Conservation (phyloP, 441 rosid genomes). For the Erodium texanum region DNA sequence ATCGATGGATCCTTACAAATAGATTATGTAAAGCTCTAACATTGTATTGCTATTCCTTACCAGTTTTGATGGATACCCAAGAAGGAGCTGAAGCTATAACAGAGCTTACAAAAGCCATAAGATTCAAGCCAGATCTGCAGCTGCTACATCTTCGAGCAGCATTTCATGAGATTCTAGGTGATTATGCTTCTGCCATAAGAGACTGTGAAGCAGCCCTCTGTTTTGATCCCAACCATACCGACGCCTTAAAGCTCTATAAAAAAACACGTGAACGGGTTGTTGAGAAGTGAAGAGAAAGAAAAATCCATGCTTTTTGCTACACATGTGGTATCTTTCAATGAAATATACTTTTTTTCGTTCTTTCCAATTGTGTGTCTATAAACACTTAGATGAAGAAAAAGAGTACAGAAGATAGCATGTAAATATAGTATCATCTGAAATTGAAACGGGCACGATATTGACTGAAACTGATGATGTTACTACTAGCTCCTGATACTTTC, state of each 20-base stretch:
- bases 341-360: slow-evolving; percentile 19
- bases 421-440: neutral
- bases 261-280: slow-evolving; percentile 39
- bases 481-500: too few relatives aligned
- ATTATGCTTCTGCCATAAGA: slow-evolving; percentile 38
- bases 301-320: neutral
- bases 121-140: slow-evolving; percentile 87
- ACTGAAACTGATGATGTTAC: too few relatives aligned
- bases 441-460: too few relatives aligned
- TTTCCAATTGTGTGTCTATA: slow-evolving; percentile 22
- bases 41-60: slow-evolving; percentile 14
- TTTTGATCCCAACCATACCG: slow-evolving; percentile 56
- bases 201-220: slow-evolving; percentile 97
- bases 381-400: slow-evolving; percentile 10
- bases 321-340: slow-evolving; percentile 2
- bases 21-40: neutral
- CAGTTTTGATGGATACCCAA: slow-evolving; percentile 94
- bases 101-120: slow-evolving; percentile 75
- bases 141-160: slow-evolving; percentile 90
- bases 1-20: neutral
- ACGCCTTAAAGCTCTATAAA: slow-evolving; percentile 50
- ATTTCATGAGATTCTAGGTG: slow-evolving; percentile 73
- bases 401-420: neutral
- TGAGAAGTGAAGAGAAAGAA: slow-evolving; percentile 26
- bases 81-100: slow-evolving; percentile 76